Base-by-base conservation (phyloP, 352 stramenopile species). In the Plasmopara viticola region DNA sequence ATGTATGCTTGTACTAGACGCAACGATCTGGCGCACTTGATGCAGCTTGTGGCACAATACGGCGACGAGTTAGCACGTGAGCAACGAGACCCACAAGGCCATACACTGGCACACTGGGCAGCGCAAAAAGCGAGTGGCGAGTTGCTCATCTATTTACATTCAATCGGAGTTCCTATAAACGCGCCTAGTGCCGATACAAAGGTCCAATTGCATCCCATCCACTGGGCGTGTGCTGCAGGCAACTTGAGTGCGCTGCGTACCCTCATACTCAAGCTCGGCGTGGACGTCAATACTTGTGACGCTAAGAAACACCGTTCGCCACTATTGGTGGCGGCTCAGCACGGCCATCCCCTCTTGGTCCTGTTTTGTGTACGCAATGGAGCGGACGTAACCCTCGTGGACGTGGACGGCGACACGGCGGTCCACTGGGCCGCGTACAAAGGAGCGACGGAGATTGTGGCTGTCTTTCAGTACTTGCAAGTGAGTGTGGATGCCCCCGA, bases 401-500 rank as follows among this genome's bases (percentile, higher is more conserved):
- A 90, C 29, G 68, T 64, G 1, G 75, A 88, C 55, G 54, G 72
- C 42, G 84, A 94, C 56, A 91, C 72, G 7, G 78, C 83, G 14
- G 82, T 94, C 29, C 84, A 94, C 59, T 94, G 84, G 84, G 81
- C 79, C 0, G 84, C 84, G 44, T 94, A 94, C 66, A 91, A 94
- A 55, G 84, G 81, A 37, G 74, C 70, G 51, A 87, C 75, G 5
- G 81, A 92, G 60, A 88, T 92, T 44, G 70, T 94, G 7, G 78
- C 75, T 3, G 75, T 92, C 7, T 92, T 90, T 51, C 80, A 92
- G 66, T 88, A 92, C 44, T 54, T 92, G 4, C 70, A 81, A 34
- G 63, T 92, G 38, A 78, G 64, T 20, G 80, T 71, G 0, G 77
- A 89, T 49, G 65, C 56, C 6, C 70, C 75, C 8, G 84, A 94